A percentile compares a stretch with the other conserved stretches of the same genome.
These are phyloP conservation scores for Claviceps pazoutovae DNA, from an alignment of 2,329 filamentous ascomycete species.

Conservation along the genomic window DNA sequence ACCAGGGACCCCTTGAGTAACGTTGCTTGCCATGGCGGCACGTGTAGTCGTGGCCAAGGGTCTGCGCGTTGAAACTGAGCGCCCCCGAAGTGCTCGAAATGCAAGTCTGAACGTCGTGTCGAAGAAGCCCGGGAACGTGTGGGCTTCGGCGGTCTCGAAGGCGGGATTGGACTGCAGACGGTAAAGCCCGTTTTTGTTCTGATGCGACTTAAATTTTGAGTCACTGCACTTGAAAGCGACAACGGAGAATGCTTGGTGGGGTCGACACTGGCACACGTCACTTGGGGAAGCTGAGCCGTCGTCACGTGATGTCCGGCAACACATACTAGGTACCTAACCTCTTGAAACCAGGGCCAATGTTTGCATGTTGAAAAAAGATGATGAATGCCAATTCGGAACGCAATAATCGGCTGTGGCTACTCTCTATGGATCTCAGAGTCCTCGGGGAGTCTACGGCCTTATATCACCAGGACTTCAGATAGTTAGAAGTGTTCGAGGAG, in stretches of 20 bases:
- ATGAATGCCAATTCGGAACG: too few relatives aligned
- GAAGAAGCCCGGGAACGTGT: slow-evolving; percentile 22
- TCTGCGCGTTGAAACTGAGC: slow-evolving; percentile 36
- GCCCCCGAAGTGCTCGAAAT: slow-evolving; percentile 43
- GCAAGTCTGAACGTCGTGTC: slow-evolving; percentile 36
- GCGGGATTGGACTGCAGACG: background rate
- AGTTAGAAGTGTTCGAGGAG: too few relatives aligned
- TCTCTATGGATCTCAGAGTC: too few relatives aligned
- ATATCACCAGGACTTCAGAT: too few relatives aligned
- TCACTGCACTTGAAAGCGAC: slow-evolving; percentile 8
- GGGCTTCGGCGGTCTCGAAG: slow-evolving; percentile 20
- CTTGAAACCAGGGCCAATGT: too few relatives aligned
- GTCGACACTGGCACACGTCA: too few relatives aligned
- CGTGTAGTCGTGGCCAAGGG: slow-evolving; percentile 23
- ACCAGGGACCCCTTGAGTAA: slow-evolving; percentile 31
- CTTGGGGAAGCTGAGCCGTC: too few relatives aligned
- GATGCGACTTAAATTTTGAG: slow-evolving; percentile 9
- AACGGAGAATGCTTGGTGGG: slow-evolving; percentile 5
- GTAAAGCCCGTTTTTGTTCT: slow-evolving; percentile 1
- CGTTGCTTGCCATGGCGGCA: slow-evolving; percentile 46
- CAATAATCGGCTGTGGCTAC: too few relatives aligned
- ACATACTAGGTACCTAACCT: too few relatives aligned
- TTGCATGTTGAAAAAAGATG: too few relatives aligned
- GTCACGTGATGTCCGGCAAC: too few relatives aligned
- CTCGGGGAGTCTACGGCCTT: too few relatives aligned